These are phyloP conservation scores for Acanthamoeba castellanii DNA, from an alignment of 208 protist genomes.

Conservation along the genomic window DNA sequence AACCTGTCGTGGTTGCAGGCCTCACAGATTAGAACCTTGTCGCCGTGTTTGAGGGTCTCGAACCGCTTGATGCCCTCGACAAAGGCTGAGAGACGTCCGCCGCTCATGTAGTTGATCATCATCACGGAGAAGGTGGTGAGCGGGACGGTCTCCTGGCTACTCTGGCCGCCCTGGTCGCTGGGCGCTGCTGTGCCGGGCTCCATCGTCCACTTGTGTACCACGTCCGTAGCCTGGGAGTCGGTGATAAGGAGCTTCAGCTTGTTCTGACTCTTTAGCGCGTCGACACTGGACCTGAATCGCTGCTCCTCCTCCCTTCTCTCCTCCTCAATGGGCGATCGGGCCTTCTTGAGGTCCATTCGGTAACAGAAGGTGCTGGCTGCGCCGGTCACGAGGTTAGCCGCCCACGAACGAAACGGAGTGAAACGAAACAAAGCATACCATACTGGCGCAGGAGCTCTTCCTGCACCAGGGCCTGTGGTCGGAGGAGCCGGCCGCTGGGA, in stretches of 20 bases:
- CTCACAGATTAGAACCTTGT: constrained; percentile 84
- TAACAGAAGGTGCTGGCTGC: constrained; percentile 79
- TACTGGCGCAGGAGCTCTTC: constrained; percentile 79
- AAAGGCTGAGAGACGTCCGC: constrained; percentile 77
- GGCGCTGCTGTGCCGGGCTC: background rate
- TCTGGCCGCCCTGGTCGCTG: background rate
- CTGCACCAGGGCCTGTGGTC: constrained; percentile 83
- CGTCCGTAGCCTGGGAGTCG: constrained; percentile 86
- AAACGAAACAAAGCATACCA: background rate
- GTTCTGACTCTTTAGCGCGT: background rate
- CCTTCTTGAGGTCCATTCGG: constrained; percentile 83
- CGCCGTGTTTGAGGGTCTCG: constrained; percentile 75
- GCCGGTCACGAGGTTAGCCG: background rate
- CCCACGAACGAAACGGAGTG: too few relatives aligned
- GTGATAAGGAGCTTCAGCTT: constrained; percentile 82
- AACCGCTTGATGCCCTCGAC: constrained; percentile 82
- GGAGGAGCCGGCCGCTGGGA: constrained; percentile 78
- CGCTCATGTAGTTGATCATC: constrained; percentile 86
- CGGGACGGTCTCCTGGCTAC: background rate
- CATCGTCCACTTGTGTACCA: constrained; percentile 84
- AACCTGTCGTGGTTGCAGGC: constrained; percentile 85
- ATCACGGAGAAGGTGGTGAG: constrained; percentile 86
- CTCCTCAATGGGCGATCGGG: background rate
- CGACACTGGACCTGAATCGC: constrained; percentile 71
- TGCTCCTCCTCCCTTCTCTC: constrained; percentile 66